These are phyloP conservation scores for Coprinopsis marcescibilis DNA, from an alignment of 768 basidiomycete species.

Conservation along the genomic window DNA sequence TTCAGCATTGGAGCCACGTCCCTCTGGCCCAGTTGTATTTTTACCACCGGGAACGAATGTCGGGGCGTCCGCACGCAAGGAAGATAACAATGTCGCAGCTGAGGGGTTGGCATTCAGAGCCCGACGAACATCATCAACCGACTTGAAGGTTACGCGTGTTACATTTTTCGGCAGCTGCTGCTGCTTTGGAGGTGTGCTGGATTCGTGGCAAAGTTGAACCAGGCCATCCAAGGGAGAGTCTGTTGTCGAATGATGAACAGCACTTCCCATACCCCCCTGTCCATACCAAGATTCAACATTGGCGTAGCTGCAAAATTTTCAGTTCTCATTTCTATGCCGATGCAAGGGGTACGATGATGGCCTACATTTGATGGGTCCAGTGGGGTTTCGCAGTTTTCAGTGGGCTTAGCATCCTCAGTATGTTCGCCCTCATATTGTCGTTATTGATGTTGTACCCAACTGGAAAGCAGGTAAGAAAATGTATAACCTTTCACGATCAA, in stretches of 20 bases:
- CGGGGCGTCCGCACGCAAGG: slow-evolving; percentile 15
- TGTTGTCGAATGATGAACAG: slow-evolving; percentile 8
- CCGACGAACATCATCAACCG: slow-evolving; percentile 11
- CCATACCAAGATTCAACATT: slow-evolving; percentile 12
- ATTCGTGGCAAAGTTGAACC: slow-evolving; percentile 17
- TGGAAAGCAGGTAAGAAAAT: slow-evolving; percentile 7
- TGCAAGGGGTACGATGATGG: neutral
- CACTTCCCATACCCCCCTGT: slow-evolving; percentile 9
- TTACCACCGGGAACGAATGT: slow-evolving; percentile 15
- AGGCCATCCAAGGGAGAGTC: slow-evolving; percentile 18
- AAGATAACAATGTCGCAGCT: slow-evolving; percentile 5
- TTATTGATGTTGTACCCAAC: slow-evolving; percentile 27
- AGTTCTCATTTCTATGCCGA: neutral
- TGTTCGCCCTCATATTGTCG: slow-evolving; percentile 9
- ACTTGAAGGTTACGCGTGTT: slow-evolving; percentile 17
- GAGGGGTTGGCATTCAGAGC: slow-evolving; percentile 7
- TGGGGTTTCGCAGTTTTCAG: slow-evolving; percentile 11
- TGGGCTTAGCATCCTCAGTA: slow-evolving; percentile 12
- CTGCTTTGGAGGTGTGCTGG: slow-evolving; percentile 5
- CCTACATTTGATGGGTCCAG: slow-evolving; percentile 13
- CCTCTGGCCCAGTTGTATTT: neutral
- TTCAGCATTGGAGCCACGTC: too few relatives aligned
- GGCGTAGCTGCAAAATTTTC: slow-evolving; percentile 11
- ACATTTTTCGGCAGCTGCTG: slow-evolving; percentile 9
- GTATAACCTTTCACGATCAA: neutral